phyloP scores from a whole-genome alignment of 371 early-diverging fungal species.

The Conidiobolus incongruus region DNA sequence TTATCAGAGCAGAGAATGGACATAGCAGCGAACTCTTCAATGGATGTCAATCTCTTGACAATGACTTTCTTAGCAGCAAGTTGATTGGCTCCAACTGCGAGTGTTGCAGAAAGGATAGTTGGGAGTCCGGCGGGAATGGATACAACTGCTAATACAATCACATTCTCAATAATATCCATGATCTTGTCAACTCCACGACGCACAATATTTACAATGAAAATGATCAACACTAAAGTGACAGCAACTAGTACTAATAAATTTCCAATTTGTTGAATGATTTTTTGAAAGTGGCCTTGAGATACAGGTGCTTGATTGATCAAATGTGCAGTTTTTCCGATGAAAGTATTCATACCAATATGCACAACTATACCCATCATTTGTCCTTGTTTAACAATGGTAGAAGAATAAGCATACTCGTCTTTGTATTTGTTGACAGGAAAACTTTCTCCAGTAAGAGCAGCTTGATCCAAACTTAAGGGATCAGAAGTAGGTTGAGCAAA shows the following conservation, averaged over 20 bases:
- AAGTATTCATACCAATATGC: constrained; percentile 27
- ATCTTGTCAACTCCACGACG: constrained; percentile 19
- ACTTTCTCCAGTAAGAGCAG: constrained; percentile 8
- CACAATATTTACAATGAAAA: constrained; percentile 21
- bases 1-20: constrained; percentile 88
- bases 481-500: constrained; percentile 38
- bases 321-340: constrained; percentile 45
- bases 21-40: constrained; percentile 92
- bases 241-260: constrained; percentile 34
- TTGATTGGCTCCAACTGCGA: constrained; percentile 83
- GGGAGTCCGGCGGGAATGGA: constrained; percentile 45
- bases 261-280: constrained; percentile 42
- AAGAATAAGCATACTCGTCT: constrained; percentile 21
- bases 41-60: constrained; percentile 83
- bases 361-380: constrained; percentile 39
- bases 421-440: constrained; percentile 15
- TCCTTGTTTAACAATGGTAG: constrained; percentile 36
- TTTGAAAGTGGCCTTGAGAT: constrained; percentile 29
- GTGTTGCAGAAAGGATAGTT: constrained; percentile 70
- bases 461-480: not conserved
- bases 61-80: constrained; percentile 71
- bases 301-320: constrained; percentile 17
- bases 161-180: constrained; percentile 40
- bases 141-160: constrained; percentile 25
- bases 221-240: constrained; percentile 16